Evolutionary conservation across 345 rosid genomes (phyloP), one percentile per base, ranked within the genome.

Genomic region (Limnanthes douglasii): DNA sequence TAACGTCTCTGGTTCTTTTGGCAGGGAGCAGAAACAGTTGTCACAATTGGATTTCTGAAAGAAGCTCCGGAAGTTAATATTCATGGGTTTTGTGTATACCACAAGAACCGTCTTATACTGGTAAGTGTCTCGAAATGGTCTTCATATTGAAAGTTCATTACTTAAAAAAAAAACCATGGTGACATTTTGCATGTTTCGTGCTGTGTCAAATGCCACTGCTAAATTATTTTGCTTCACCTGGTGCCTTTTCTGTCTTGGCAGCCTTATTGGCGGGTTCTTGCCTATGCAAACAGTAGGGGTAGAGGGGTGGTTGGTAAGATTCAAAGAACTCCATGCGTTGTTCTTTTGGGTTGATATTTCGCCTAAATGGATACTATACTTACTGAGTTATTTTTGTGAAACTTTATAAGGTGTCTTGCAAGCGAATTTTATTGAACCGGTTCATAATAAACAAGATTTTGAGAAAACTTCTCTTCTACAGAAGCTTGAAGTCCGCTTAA

Each of bases 371-470:
- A 15, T 8, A 11, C 3, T 3, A n/a, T 18, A 18, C 28, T 18
- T n/a, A 6, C 5, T n/a, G 18, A 5, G 7, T 9, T 11, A 24
- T 18, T 43, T 17, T 8, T 17, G 21, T 5, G 11, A 16, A 26
- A 19, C 27, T 2, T 38, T 20, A 42, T 27, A 9, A 5, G 62
- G 61, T 50, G 42, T 57, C 24, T 19, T 50, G 37, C 43, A 50
- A 45, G 62, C 40, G 34, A 49, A 57, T 28, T 50, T 10, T 22
- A 50, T 57, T 33, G 21, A 38, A 46, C 62, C 57, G 9, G 39
- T 52, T 8, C 53, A 57, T 26, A 57, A 39, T 4, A 57, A 57
- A 41, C 62, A 57, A 20, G 62, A 57, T 34, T 57, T 57, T 44
- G 57, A 50, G 52, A 57, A 9, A 34, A 56, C 51, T 14, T 32